A percentile compares a stretch with the other conserved stretches of the same genome.
phyloP scores from a whole-genome alignment of 2,329 filamentous ascomycete genomes.

The Trichoderma oligosporum region DNA sequence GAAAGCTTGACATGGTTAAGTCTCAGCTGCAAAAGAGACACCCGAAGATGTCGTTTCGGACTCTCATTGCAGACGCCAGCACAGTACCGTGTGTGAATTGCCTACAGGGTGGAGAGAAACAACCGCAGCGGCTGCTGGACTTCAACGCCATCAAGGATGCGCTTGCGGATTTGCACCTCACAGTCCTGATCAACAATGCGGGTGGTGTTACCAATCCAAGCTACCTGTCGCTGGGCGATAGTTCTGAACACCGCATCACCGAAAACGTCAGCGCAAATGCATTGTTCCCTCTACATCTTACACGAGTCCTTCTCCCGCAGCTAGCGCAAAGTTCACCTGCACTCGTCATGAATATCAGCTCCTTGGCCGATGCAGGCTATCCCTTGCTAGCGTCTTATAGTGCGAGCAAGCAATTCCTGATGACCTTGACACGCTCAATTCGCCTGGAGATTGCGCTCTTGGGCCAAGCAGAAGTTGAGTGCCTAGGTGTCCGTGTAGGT shows the following conservation, averaged over 20 bases:
- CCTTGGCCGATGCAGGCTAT: slow-evolving; percentile 41
- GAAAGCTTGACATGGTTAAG: slow-evolving; percentile 45
- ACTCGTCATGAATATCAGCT: slow-evolving; percentile 51
- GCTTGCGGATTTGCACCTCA: slow-evolving; percentile 40
- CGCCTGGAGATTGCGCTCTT: slow-evolving; percentile 38
- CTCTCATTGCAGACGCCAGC: slow-evolving; percentile 43
- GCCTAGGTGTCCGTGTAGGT: slow-evolving; percentile 21
- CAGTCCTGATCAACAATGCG: slow-evolving; percentile 55
- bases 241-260: slow-evolving; percentile 35
- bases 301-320: slow-evolving; percentile 39
- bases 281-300: slow-evolving; percentile 49
- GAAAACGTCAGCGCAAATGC: slow-evolving; percentile 46
- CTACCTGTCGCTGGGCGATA: slow-evolving; percentile 37
- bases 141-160: slow-evolving; percentile 24
- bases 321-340: slow-evolving; percentile 40
- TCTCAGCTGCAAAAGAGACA: slow-evolving; percentile 37
- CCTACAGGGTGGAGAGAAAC: not conserved
- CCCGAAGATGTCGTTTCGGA: slow-evolving; percentile 38
- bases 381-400: slow-evolving; percentile 47
- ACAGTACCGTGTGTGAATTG: slow-evolving; percentile 10
- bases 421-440: slow-evolving; percentile 38
- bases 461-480: slow-evolving; percentile 16
- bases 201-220: slow-evolving; percentile 35
- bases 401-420: slow-evolving; percentile 44
- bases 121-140: not conserved